A percentile compares a stretch with the other conserved stretches of the same genome.
phyloP scores from a whole-genome alignment of 345 rosid genomes.

The Fremontodendron californicum region DNA sequence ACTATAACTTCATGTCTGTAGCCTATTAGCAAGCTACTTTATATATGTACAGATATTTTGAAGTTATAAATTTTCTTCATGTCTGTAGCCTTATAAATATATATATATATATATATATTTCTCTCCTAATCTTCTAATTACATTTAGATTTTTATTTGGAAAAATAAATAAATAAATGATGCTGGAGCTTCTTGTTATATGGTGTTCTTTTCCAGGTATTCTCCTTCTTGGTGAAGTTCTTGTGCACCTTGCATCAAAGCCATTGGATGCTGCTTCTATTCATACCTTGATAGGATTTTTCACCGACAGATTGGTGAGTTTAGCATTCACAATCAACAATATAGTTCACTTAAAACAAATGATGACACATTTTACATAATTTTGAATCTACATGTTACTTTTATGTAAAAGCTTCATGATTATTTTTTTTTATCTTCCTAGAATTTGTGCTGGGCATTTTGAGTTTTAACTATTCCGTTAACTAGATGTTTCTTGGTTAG shows the following conservation, averaged over 20 bases:
- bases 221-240: constrained; percentile 81
- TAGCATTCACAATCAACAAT: constrained; percentile 11
- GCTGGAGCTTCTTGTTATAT: constrained; percentile 3
- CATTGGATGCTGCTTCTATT: constrained; percentile 45
- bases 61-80: no score
- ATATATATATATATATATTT: no score
- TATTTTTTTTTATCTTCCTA: not conserved
- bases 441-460: not conserved
- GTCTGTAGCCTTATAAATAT: no score
- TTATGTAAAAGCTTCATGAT: not conserved
- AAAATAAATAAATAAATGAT: not conserved
- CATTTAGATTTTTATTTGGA: not conserved
- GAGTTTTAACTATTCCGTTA: not conserved
- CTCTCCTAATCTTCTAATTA: no score
- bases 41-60: no score
- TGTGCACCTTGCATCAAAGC: constrained; percentile 45
- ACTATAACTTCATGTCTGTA: no score
- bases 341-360: not conserved
- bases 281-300: constrained; percentile 67
- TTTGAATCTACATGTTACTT: not conserved
- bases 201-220: constrained; percentile 44
- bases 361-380: not conserved
- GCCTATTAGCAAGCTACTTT: not conserved
- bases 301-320: constrained; percentile 72
- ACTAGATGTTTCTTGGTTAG: no score